Evolutionary conservation across 805 yeast genomes (phyloP).

Genomic region (Vanderwaltozyma polyspora): DNA sequence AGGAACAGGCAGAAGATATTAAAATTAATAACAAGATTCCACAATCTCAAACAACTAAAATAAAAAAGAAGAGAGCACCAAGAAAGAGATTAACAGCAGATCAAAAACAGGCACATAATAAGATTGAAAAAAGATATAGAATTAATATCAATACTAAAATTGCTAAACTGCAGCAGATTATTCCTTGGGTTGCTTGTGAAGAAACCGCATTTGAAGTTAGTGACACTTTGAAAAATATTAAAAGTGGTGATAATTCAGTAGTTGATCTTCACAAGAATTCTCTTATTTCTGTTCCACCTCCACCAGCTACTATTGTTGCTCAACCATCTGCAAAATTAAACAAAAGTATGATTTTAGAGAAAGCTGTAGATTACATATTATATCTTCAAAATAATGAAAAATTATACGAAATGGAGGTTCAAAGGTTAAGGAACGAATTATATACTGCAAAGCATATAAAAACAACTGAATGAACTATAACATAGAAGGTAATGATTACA

Average conservation of each 20-base stretch:
- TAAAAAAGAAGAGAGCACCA: conserved; percentile 26
- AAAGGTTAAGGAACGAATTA: conserved; percentile 26
- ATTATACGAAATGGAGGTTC: conserved; percentile 21
- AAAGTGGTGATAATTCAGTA: not conserved
- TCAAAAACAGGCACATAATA: conserved; percentile 64
- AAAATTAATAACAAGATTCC: not conserved
- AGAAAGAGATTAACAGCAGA: conserved; percentile 38
- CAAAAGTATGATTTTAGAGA: conserved; percentile 57
- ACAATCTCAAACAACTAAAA: not conserved
- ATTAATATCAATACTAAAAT: conserved; percentile 64
- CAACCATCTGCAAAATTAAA: conserved; percentile 35
- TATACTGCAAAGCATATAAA: conserved; percentile 1
- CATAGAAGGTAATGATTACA: too few relatives aligned
- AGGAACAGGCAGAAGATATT: not conserved
- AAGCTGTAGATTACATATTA: conserved; percentile 51
- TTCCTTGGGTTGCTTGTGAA: conserved; percentile 56
- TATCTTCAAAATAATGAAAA: conserved; percentile 41
- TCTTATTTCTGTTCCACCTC: not conserved
- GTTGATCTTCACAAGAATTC: not conserved
- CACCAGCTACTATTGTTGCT: conserved; percentile 1
- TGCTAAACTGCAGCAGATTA: conserved; percentile 52
- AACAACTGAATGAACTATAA: not conserved
- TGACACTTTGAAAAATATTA: conserved; percentile 3
- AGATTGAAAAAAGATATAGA: conserved; percentile 60
- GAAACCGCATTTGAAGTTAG: conserved; percentile 48